These are phyloP conservation scores for Afroboletus lepidellus DNA, from an alignment of 1,284 basidiomycete species.

Conservation along the genomic window DNA sequence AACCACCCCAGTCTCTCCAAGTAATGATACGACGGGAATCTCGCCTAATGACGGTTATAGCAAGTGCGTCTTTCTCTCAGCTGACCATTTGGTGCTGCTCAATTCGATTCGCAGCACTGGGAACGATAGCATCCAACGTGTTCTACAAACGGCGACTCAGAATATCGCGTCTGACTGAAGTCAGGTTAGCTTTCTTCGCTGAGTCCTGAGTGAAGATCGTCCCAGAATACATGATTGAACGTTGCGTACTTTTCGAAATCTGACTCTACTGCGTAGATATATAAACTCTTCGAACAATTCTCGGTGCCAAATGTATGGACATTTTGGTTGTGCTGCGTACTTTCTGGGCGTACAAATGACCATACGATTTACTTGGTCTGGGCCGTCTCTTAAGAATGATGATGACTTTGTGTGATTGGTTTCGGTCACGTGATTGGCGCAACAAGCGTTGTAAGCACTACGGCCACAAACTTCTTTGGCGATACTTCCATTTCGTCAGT, in stretches of 20 bases:
- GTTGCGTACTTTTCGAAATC: background rate
- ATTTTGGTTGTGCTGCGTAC: background rate
- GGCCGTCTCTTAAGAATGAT: no score
- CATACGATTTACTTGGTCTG: no score
- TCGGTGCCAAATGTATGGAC: background rate
- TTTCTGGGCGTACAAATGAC: background rate
- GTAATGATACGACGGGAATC: constrained; percentile 38
- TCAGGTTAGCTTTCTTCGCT: background rate
- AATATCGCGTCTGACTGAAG: constrained; percentile 25
- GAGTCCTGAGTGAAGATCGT: background rate
- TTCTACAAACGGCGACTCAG: constrained; percentile 26
- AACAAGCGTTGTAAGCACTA: background rate
- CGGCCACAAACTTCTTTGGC: background rate
- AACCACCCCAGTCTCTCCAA: constrained; percentile 35
- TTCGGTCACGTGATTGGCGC: constrained; percentile 13
- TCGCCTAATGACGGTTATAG: constrained; percentile 68
- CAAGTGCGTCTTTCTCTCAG: constrained; percentile 24
- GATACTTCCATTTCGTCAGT: background rate
- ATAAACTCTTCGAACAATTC: constrained; percentile 4
- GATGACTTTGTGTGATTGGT: no score
- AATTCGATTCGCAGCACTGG: constrained; percentile 18
- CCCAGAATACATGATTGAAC: background rate
- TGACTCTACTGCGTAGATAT: background rate
- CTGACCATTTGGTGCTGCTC: background rate
- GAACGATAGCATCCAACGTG: constrained; percentile 24